Conservation (phyloP, 129 eudicot genomes). For the Logfia minima region DNA sequence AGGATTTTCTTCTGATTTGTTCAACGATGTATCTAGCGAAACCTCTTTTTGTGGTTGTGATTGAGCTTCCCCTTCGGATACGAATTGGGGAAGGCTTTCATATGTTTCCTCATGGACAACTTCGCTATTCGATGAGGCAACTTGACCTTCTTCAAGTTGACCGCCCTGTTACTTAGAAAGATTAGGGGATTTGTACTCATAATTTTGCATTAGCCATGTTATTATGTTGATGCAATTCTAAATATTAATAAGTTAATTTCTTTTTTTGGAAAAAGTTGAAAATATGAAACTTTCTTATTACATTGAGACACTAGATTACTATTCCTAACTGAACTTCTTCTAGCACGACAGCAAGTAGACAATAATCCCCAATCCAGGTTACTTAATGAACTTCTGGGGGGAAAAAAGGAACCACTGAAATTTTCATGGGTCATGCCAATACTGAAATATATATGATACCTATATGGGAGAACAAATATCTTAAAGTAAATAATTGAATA, state of each 20-base stretch:
- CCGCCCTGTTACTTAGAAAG: slow-evolving; percentile 21
- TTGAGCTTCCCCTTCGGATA: slow-evolving; percentile 24
- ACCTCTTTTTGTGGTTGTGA: slow-evolving; percentile 35
- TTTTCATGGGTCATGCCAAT: neutral
- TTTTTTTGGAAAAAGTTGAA: neutral
- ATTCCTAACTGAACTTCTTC: neutral
- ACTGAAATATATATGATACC: neutral
- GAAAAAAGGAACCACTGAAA: neutral
- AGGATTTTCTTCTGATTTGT: slow-evolving; percentile 31
- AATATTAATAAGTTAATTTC: neutral
- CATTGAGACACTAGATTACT: neutral
- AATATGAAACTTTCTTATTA: neutral
- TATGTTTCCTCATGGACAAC: slow-evolving; percentile 28
- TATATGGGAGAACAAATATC: no score
- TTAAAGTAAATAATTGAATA: no score
- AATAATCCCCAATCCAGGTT: neutral
- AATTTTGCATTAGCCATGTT: neutral
- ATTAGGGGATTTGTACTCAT: neutral
- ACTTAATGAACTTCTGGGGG: neutral
- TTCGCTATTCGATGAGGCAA: slow-evolving; percentile 26
- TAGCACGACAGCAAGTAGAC: neutral
- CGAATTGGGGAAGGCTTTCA: slow-evolving; percentile 31
- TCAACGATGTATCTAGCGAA: slow-evolving; percentile 31
- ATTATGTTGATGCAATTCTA: neutral
- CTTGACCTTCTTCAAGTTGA: slow-evolving; percentile 22